These are phyloP conservation scores for Pleurotus djamor DNA, from an alignment of 768 basidiomycete genomes.

Conservation along the genomic window DNA sequence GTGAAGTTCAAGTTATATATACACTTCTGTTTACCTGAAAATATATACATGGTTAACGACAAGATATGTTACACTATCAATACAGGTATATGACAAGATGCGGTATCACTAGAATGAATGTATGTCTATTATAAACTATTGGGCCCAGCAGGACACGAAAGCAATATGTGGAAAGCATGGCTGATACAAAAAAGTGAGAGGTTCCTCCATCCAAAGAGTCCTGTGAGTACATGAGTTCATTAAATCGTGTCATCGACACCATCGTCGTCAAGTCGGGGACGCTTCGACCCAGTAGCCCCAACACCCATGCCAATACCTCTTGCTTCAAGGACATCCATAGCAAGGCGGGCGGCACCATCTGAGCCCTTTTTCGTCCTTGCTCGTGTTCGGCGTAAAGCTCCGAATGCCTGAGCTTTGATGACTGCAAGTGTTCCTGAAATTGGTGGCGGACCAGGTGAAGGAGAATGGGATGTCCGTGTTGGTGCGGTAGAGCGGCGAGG, in stretches of 20 bases:
- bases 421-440: constrained; percentile 84
- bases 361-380: constrained; percentile 70
- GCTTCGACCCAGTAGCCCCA: constrained; percentile 34
- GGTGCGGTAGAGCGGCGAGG: constrained; percentile 42
- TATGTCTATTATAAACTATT: constrained; percentile 11
- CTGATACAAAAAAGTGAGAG: constrained; percentile 9
- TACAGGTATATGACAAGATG: constrained; percentile 15
- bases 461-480: constrained; percentile 48
- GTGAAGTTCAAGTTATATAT: not conserved
- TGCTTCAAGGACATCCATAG: constrained; percentile 79
- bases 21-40: not conserved
- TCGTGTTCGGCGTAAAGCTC: constrained; percentile 77
- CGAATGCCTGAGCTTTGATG: constrained; percentile 90
- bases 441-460: constrained; percentile 40
- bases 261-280: constrained; percentile 46
- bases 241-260: constrained; percentile 41
- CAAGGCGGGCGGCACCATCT: constrained; percentile 69
- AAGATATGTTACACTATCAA: constrained; percentile 13
- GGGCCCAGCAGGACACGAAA: constrained; percentile 7
- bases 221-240: constrained; percentile 16
- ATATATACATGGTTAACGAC: not conserved
- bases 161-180: constrained; percentile 7
- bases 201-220: constrained; percentile 10
- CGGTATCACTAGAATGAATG: constrained; percentile 13
- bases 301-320: constrained; percentile 60